phyloP scores from a whole-genome alignment of 2,329 filamentous ascomycete species.

The Fusarium sacchari region DNA sequence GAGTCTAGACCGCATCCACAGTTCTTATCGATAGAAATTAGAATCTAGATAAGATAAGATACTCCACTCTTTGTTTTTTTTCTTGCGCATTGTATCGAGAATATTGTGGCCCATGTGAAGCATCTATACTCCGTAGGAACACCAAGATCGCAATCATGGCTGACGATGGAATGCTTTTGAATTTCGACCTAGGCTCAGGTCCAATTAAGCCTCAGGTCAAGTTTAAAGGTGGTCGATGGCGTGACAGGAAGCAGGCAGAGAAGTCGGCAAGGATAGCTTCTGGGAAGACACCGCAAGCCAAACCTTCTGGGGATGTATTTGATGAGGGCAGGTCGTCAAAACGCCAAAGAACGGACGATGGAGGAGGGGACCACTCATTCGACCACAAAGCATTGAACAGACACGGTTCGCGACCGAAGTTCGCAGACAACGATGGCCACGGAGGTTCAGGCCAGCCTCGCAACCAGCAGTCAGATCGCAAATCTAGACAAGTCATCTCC shows the following conservation, averaged over 20 bases:
- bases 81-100: constrained; percentile 23
- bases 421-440: constrained; percentile 27
- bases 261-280: constrained; percentile 47
- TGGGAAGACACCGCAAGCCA: constrained; percentile 29
- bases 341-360: constrained; percentile 52
- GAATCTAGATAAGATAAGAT: constrained; percentile 11
- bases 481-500: constrained; percentile 75
- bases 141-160: constrained; percentile 68
- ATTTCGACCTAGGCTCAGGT: constrained; percentile 81
- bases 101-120: constrained; percentile 36
- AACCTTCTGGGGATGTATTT: constrained; percentile 38
- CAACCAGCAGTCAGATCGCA: constrained; percentile 38
- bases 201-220: constrained; percentile 70
- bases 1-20: constrained; percentile 1
- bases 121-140: constrained; percentile 30
- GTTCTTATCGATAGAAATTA: constrained; percentile 38
- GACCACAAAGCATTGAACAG: constrained; percentile 28
- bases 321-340: constrained; percentile 54
- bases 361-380: constrained; percentile 20
- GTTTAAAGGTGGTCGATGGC: constrained; percentile 94
- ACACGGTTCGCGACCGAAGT: constrained; percentile 19
- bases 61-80: constrained; percentile 30
- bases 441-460: constrained; percentile 30
- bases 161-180: constrained; percentile 94
- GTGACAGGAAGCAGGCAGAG: constrained; percentile 80